Evolutionary conservation across 164 flowering plant genomes (phyloP), one percentile per base, ranked within the genome.

Genomic region (Nelumbo lutea): DNA sequence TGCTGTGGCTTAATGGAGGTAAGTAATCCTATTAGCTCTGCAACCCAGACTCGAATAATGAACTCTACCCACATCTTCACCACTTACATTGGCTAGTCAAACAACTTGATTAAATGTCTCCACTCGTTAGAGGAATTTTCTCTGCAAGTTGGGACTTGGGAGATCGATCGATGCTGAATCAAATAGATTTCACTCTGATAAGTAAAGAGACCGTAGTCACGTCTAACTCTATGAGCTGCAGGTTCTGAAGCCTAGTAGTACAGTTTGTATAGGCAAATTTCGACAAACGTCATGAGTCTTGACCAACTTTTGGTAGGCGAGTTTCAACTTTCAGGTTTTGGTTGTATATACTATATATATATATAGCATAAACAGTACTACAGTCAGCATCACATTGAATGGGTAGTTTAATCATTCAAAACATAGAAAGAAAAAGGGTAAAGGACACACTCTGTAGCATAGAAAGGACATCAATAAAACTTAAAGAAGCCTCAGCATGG

Each of bases 1-100:
- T 91, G 8, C 76, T 89, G 52, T 91, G 97, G 97, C 85, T 91
- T 46, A 91, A 89, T 84, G 97, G 97, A 82, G 97, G 97, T 89
- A 76, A 70, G 60, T 15, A 41, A 8, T 7, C 40, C 5, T 27
- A 27, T 27, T 27, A 27, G 27, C 27, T 27, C 27, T 27, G 27
- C 27, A 27, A 27, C 27, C 27, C 27, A 27, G 27, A 27, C 27
- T 27, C 27, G 27, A 27, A 27, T 27, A 27, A 27, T 27, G 27
- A 27, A 27, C 27, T 27, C 27, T 27, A 27, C 27, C 27, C 27
- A 27, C 27, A 27, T 27, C 27, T 27, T 27, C 60, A 57, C 60
- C 40, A 13, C 9, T 57, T 27, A 27, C 9, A 57, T 57, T 40
- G 60, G n/a, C 60, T 15, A 41, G 60, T 57, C 8, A 15, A 51